Evolutionary conservation across 1,139 yeast species (phyloP).

Genomic region (Pichia sp.): DNA sequence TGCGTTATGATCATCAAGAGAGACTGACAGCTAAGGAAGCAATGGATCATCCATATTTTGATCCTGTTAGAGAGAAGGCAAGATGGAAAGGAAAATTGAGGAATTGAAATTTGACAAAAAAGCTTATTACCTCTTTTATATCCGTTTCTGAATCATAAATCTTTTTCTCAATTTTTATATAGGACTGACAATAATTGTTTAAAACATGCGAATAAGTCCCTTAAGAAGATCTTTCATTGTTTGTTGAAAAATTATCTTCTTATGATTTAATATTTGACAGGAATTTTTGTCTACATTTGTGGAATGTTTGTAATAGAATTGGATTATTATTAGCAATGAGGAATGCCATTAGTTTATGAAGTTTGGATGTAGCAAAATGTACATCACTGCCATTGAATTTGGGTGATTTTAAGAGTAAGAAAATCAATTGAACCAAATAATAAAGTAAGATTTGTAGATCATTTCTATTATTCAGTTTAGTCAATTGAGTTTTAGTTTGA

Average conservation of each 20-base stretch:
- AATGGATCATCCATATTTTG: conserved; percentile 54
- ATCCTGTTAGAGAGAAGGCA: conserved; percentile 22
- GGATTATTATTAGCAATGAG: conserved; percentile 10
- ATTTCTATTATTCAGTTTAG: conserved; percentile 2
- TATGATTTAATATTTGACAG: no score
- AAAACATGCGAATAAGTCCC: no score
- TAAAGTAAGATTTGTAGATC: conserved; percentile 7
- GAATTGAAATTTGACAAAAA: neutral
- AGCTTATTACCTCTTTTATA: neutral
- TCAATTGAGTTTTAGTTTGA: conserved; percentile 8
- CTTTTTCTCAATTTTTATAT: neutral
- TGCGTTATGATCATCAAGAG: conserved; percentile 66
- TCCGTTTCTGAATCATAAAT: neutral
- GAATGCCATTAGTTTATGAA: conserved; percentile 12
- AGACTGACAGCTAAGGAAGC: conserved; percentile 74
- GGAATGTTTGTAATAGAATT: conserved; percentile 7
- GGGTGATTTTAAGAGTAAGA: conserved; percentile 2
- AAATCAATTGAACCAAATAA: conserved; percentile 11
- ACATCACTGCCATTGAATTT: neutral
- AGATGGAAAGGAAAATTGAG: neutral
- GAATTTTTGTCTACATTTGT: neutral
- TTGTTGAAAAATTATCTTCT: no score
- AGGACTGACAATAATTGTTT: no score
- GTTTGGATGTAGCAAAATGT: neutral
- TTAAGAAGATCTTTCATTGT: no score